Evolutionary conservation across 2,329 filamentous ascomycete species (phyloP).

Genomic region (Diaporthe ampelina): DNA sequence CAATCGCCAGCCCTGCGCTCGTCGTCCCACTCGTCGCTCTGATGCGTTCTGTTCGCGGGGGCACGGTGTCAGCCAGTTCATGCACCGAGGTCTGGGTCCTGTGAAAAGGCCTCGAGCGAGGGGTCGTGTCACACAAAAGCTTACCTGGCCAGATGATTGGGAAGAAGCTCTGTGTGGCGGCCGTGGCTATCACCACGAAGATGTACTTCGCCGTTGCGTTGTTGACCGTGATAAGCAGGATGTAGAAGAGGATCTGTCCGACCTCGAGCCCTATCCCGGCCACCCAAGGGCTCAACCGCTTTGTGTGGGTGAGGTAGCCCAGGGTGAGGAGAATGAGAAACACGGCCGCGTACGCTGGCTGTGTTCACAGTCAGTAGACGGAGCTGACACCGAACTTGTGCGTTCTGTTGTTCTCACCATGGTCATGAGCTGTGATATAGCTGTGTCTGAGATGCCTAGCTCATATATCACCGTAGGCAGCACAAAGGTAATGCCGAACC

Average conservation of each 20-base stretch:
- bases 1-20: conserved; percentile 54
- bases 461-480: conserved; percentile 49
- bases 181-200: conserved; percentile 56
- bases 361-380: not conserved
- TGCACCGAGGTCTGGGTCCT: not conserved
- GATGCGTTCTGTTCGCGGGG: conserved; percentile 50
- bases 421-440: conserved; percentile 48
- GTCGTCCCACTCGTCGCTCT: conserved; percentile 55
- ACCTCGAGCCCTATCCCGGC: conserved; percentile 49
- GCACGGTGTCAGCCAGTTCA: conserved; percentile 18
- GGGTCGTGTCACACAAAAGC: conserved; percentile 17
- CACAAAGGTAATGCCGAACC: conserved; percentile 48
- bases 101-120: too few species aligned
- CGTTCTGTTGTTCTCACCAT: conserved; percentile 40
- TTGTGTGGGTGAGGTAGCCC: conserved; percentile 45
- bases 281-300: conserved; percentile 45
- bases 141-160: conserved; percentile 55
- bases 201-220: conserved; percentile 54
- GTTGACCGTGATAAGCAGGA: conserved; percentile 54
- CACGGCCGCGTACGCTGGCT: conserved; percentile 39
- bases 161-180: conserved; percentile 55
- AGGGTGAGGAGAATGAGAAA: conserved; percentile 47
- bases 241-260: conserved; percentile 54
- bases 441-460: conserved; percentile 47
- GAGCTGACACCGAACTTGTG: not conserved